phyloP scores from a whole-genome alignment of 495 filamentous ascomycete species.

The Aspergillus funiculosus region DNA sequence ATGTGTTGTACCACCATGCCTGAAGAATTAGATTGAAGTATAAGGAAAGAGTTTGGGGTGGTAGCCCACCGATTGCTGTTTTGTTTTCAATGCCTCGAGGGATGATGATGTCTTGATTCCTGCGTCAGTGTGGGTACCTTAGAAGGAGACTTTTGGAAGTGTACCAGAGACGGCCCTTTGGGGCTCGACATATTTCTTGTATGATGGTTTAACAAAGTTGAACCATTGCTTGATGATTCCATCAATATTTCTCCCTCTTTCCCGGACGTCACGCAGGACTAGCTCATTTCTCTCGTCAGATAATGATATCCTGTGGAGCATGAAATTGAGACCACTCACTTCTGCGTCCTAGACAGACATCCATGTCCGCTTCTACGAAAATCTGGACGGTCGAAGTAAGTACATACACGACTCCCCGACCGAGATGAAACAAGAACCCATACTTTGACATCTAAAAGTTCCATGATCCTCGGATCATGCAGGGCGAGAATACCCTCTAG shows the following conservation, averaged over 20 bases:
- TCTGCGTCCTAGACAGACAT: slow-evolving; percentile 87
- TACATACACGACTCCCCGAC: not conserved
- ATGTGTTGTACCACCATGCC: slow-evolving; percentile 91
- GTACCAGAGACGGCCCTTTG: slow-evolving; percentile 73
- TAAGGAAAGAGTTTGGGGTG: not conserved
- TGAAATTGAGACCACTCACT: slow-evolving; percentile 49
- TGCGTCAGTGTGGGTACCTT: slow-evolving; percentile 16
- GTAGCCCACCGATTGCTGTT: slow-evolving; percentile 73
- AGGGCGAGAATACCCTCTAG: slow-evolving; percentile 94
- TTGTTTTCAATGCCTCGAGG: slow-evolving; percentile 89
- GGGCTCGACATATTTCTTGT: slow-evolving; percentile 81
- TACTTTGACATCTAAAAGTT: slow-evolving; percentile 88
- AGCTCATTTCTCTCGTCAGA: slow-evolving; percentile 17
- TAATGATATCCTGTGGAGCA: not conserved
- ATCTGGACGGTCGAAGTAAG: slow-evolving; percentile 45
- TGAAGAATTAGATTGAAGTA: slow-evolving; percentile 26
- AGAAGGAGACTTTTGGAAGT: slow-evolving; percentile 12
- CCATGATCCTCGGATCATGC: slow-evolving; percentile 78
- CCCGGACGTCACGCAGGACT: slow-evolving; percentile 83
- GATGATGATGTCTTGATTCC: slow-evolving; percentile 74
- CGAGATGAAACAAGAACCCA: slow-evolving; percentile 11
- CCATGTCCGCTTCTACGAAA: slow-evolving; percentile 92
- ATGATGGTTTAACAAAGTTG: slow-evolving; percentile 90
- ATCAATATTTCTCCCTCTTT: slow-evolving; percentile 80
- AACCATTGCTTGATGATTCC: slow-evolving; percentile 99